Base-by-base conservation (phyloP, 2,329 filamentous ascomycete genomes). In the Phaeosphaeria sp. region DNA sequence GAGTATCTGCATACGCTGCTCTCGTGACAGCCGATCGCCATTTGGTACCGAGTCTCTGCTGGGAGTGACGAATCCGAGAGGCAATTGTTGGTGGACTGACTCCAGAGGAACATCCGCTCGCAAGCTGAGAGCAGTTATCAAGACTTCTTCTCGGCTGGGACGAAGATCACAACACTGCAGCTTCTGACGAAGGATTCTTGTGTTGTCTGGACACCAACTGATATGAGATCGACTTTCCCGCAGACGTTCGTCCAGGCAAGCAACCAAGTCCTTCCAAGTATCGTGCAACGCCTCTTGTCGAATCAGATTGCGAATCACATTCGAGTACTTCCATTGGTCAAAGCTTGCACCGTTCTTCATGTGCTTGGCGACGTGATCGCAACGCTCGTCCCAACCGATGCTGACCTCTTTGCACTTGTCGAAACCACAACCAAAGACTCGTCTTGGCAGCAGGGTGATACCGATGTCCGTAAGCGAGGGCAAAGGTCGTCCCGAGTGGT, bases 341-440 rank as follows among this genome's bases (percentile, higher is more conserved):
- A 68, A 70, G 8, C 65, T 70, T 15, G 67, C 66, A 20, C 75
- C 75, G 21, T 77, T 75, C 59, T 77, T 75, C 73, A 77, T 76
- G 47, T 77, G 74, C 52, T 76, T 74, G 6, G 74, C 75, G 40
- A 77, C 73, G 48, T 77, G 75, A 53, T 76, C 72, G 57, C 74
- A 77, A 47, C 75, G 68, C 54, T 77, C 74, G 40, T 77, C 74
- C 74, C 74, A 77, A 27, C 73, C 73, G 49, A 74, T 74, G 65
- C 72, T 76, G 20, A 77, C 73, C 42, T 75, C 73, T 65, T 77
- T 77, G 51, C 74, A 77, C 40, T 74, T 75, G 47, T 76, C 71
- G 54, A 77, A 77, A 0, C 75, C 75, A 59, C 75, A 77, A n/a
- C 74, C 74, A 56, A 75, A 77, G 0, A 76, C 72, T 51, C 63